phyloP scores from a whole-genome alignment of 495 filamentous ascomycete species.

The Ascodesmis nigricans region DNA sequence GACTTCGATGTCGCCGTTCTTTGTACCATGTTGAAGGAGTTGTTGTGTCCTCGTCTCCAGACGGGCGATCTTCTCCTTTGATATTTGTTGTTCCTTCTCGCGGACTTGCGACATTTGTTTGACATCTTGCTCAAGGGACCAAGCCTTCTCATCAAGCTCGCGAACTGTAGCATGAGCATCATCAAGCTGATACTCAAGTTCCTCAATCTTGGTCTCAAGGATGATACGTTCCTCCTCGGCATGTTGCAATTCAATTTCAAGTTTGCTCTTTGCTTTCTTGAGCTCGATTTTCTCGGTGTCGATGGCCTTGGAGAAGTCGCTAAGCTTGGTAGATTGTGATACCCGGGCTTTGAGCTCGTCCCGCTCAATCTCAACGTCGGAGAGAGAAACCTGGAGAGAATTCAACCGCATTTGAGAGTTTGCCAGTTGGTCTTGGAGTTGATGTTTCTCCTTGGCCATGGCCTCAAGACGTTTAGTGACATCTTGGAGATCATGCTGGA shows the following conservation, averaged over 20 bases:
- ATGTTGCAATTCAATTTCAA: slow-evolving; percentile 33
- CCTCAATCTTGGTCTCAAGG: slow-evolving; percentile 28
- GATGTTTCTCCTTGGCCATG: slow-evolving; percentile 27
- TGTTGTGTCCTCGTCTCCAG: slow-evolving; percentile 22
- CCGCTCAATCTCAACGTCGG: slow-evolving; percentile 37
- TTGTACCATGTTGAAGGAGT: slow-evolving; percentile 21
- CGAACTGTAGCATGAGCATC: slow-evolving; percentile 20
- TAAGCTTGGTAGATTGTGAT: slow-evolving; percentile 26
- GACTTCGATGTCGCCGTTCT: slow-evolving; percentile 19
- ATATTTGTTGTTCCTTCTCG: slow-evolving; percentile 32
- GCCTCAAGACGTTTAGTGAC: slow-evolving; percentile 19
- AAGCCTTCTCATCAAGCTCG: slow-evolving; percentile 21
- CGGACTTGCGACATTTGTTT: slow-evolving; percentile 24
- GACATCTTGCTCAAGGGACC: slow-evolving; percentile 18
- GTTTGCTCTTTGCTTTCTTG: slow-evolving; percentile 29
- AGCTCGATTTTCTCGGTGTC: slow-evolving; percentile 37
- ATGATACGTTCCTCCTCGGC: slow-evolving; percentile 30
- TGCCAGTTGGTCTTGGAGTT: slow-evolving; percentile 39
- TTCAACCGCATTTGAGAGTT: slow-evolving; percentile 39
- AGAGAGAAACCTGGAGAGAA: slow-evolving; percentile 30
- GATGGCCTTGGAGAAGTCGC: slow-evolving; percentile 27
- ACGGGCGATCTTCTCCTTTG: slow-evolving; percentile 22
- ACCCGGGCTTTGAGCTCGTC: slow-evolving; percentile 38
- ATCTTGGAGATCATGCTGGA: slow-evolving; percentile 19
- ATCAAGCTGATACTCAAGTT: slow-evolving; percentile 22